Evolutionary conservation across 225 moss, liverwort and hornwort species (phyloP).

Genomic region (Lunularia cruciata): DNA sequence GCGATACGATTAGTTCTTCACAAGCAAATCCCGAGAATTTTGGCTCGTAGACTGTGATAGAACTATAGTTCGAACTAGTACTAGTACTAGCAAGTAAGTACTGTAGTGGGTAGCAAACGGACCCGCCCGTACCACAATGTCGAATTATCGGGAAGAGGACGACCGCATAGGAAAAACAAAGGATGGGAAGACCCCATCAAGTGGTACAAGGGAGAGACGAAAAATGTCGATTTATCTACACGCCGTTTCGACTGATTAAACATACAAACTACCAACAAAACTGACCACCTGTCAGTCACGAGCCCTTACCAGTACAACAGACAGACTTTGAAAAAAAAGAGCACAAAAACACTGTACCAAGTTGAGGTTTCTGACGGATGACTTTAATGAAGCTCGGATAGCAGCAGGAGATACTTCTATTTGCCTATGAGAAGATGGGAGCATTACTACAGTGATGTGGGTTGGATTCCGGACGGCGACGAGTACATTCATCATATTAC

Average conservation of each 20-base stretch:
- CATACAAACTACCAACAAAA: background rate
- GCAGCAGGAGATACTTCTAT: no score
- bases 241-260: background rate
- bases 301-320: background rate
- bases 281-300: background rate
- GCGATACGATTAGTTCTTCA: background rate
- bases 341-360: background rate
- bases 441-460: background rate
- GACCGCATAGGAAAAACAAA: no score
- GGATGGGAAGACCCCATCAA: background rate
- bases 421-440: no score
- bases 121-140: no score
- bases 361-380: background rate
- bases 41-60: no score
- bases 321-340: background rate
- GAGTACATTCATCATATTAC: background rate
- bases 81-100: no score
- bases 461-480: background rate
- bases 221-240: background rate
- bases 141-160: no score
- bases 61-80: no score
- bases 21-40: background rate
- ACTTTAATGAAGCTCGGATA: no score
- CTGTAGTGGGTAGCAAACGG: no score
- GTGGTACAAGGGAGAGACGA: no score